A percentile compares a stretch with the other conserved stretches of the same genome.
Evolutionary conservation across 345 rosid genomes (phyloP).

Genomic region (Gossypium anomalum): DNA sequence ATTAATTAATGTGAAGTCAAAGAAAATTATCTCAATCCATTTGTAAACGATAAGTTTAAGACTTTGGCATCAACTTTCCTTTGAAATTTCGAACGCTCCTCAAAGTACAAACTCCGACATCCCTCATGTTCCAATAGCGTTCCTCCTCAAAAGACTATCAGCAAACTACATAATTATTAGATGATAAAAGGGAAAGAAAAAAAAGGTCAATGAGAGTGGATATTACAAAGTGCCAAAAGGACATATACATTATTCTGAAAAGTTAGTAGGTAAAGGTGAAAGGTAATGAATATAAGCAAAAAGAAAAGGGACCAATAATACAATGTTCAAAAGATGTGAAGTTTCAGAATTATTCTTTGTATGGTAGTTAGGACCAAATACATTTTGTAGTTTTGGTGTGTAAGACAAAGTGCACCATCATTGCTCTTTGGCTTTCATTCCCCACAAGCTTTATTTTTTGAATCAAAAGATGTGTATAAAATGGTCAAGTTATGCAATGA

Average conservation of each 20-base stretch:
- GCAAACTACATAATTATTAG: not conserved
- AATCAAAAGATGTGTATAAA: not conserved
- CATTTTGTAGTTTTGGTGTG: not conserved
- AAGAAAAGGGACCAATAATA: not conserved
- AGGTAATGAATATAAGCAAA: not conserved
- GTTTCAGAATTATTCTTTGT: not conserved
- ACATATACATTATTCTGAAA: not conserved
- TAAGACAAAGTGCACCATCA: constrained; percentile 3
- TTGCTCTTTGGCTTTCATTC: constrained; percentile 1
- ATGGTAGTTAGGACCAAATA: not conserved
- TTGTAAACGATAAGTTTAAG: not conserved
- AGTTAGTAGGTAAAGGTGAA: not conserved
- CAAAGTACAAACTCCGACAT: not conserved
- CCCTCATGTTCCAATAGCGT: no score
- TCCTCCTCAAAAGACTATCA: not conserved
- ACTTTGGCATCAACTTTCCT: not conserved
- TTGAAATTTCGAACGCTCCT: no score
- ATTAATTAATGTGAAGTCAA: not conserved
- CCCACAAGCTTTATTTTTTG: not conserved
- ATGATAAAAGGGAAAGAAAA: not conserved
- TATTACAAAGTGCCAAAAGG: not conserved
- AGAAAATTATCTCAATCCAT: not conserved
- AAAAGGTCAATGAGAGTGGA: not conserved
- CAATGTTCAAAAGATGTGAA: not conserved
- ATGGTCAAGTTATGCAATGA: not conserved